Base-by-base conservation (phyloP, 768 basidiomycete genomes). In the Suillus decipiens region DNA sequence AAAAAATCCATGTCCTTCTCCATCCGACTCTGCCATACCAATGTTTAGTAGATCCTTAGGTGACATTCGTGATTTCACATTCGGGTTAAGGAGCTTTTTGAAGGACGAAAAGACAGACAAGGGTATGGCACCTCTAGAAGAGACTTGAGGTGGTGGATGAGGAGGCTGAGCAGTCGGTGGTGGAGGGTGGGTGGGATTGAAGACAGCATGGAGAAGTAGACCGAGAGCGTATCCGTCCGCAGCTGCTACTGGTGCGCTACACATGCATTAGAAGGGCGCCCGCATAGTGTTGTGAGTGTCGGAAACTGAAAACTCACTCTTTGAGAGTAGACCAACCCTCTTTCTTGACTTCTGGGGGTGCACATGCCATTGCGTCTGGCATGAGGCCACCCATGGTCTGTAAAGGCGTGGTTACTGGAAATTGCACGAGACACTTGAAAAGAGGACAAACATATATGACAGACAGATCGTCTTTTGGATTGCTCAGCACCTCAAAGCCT, bases 401-500 rank as follows among this genome's bases (percentile, higher is more conserved):
- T 31, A 60, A 47, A 41, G 24, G 7, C n/a, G 69, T 66, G 58
- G 56, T 57, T 69, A 14, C 2, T n/a, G 22, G 66, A 28, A 11
- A 31, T 56, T 31, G 48, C 43, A 50, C 63, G 24, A 66, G 45
- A 19, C 1, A 31, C 1, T 28, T 2, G 1, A 4, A 24, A 41
- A 17, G 19, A 57, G 45, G 47, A 68, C 90, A 76, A 77, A 95
- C 94, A 81, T 92, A 96, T 71, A 95, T 78, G 17, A 92, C 84
- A 37, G 91, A 85, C 51, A 81, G 74, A 15, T 92, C 88, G 59
- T 98, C 96, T 68, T 87, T 91, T 10, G 89, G 83, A 67, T 84
- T 92, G 68, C 93, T 95, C 65, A 97, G 75, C 0, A 96, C 77
- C 70, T 99, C 97, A 70, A 99, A 95, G 1, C 96, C 96, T 22